A percentile compares a stretch with the other conserved stretches of the same genome.
phyloP scores from a whole-genome alignment of 805 yeast species.

The Kodamaea lidongshanica region DNA sequence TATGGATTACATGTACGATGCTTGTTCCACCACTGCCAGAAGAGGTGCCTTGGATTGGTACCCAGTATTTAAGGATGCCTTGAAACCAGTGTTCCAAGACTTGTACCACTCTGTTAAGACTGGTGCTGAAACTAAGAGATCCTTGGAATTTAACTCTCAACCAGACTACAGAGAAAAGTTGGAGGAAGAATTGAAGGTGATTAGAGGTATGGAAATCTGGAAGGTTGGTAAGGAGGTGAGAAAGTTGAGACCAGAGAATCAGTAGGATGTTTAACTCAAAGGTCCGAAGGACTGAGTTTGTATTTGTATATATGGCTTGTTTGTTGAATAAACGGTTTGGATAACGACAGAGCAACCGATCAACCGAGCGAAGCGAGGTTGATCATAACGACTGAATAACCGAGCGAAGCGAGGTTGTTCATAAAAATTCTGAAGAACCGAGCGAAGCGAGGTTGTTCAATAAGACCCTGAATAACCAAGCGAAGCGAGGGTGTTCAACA shows the following conservation, averaged over 20 bases:
- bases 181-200: slow-evolving; percentile 85
- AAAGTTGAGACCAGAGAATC: slow-evolving; percentile 99
- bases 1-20: slow-evolving; percentile 99
- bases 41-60: slow-evolving; percentile 99
- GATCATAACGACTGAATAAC: too few relatives aligned
- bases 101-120: slow-evolving; percentile 91
- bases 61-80: slow-evolving; percentile 97
- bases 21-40: slow-evolving; percentile 99
- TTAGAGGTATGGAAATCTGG: slow-evolving; percentile 99
- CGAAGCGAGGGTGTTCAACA: too few relatives aligned
- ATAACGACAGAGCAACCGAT: background rate
- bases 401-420: too few relatives aligned
- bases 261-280: slow-evolving; percentile 40
- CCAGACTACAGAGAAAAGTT: slow-evolving; percentile 95
- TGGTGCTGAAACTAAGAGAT: slow-evolving; percentile 97
- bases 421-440: too few relatives aligned
- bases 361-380: background rate
- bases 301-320: slow-evolving; percentile 17
- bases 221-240: slow-evolving; percentile 99
- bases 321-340: slow-evolving; percentile 39
- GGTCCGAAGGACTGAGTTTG: slow-evolving; percentile 36
- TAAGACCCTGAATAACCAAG: too few relatives aligned
- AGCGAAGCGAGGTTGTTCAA: too few relatives aligned
- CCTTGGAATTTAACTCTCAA: slow-evolving; percentile 97
- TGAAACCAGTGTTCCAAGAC: slow-evolving; percentile 97